A percentile compares a stretch with the other conserved stretches of the same genome.
These are phyloP conservation scores for Botrytis fabae DNA, from an alignment of 2,329 filamentous ascomycete genomes.

Conservation along the genomic window DNA sequence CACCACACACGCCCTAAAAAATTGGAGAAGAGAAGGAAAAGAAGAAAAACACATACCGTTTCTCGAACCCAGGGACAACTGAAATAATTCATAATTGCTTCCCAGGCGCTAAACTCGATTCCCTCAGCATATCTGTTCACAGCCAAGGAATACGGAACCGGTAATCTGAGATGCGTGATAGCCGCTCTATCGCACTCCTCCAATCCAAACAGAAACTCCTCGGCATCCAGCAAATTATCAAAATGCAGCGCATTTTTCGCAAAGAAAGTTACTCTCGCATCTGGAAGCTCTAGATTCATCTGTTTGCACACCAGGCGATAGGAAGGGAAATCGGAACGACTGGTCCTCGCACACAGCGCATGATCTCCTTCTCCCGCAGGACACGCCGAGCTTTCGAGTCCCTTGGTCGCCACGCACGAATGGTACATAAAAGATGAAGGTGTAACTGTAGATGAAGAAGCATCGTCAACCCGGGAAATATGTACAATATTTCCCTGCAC, in stretches of 20 bases:
- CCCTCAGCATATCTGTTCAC: not conserved
- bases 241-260: conserved; percentile 33
- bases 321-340: conserved; percentile 5
- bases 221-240: conserved; percentile 24
- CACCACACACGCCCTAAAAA: not conserved
- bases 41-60: conserved; percentile 24
- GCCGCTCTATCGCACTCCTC: conserved; percentile 25
- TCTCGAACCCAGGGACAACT: conserved; percentile 31
- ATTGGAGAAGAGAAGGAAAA: not conserved
- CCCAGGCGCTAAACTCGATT: conserved; percentile 20
- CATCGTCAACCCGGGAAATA: conserved; percentile 15
- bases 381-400: conserved; percentile 23
- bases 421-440: not conserved
- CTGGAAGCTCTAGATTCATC: conserved; percentile 27
- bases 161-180: conserved; percentile 30
- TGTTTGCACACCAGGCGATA: conserved; percentile 30
- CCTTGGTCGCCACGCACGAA: conserved; percentile 3
- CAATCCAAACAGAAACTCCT: conserved; percentile 30
- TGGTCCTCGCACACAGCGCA: conserved; percentile 21
- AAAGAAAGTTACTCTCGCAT: conserved; percentile 22
- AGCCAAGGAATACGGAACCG: conserved; percentile 21
- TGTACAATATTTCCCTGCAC: conserved; percentile 27
- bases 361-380: conserved; percentile 28
- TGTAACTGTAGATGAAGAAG: not conserved
- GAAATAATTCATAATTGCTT: conserved; percentile 30